A percentile compares a stretch with the other conserved stretches of the same genome.
Evolutionary conservation across 2,329 filamentous ascomycete species (phyloP).

Genomic region (Tolypocladium cylindrosporum): DNA sequence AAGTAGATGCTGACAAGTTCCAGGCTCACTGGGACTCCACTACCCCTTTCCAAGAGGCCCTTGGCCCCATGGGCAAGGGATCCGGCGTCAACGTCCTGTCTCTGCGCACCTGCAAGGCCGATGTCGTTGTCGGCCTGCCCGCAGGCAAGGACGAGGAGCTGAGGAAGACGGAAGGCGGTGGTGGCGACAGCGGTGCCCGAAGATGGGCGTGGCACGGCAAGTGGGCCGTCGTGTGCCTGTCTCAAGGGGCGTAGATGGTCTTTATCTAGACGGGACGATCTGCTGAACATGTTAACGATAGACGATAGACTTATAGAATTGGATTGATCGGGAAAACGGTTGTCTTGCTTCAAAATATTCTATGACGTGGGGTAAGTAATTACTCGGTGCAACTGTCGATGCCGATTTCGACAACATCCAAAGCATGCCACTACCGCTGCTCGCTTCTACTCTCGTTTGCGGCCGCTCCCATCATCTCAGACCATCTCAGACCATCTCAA

Average conservation of each 20-base stretch:
- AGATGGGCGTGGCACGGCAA: conserved; percentile 96
- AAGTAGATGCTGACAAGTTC: neutral
- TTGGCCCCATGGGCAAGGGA: conserved; percentile 73
- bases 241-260: conserved; percentile 17
- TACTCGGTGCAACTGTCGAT: neutral
- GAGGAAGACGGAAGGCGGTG: conserved; percentile 55
- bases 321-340: neutral
- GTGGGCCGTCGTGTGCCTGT: conserved; percentile 74
- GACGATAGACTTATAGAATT: conserved; percentile 4
- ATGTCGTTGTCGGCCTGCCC: conserved; percentile 84
- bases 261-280: neutral
- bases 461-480: neutral
- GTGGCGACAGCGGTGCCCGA: conserved; percentile 58
- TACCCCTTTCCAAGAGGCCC: conserved; percentile 73
- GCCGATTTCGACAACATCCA: neutral
- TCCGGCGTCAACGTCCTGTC: conserved; percentile 81
- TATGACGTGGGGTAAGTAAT: too few relatives aligned
- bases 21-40: conserved; percentile 64
- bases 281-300: neutral
- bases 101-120: conserved; percentile 90
- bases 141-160: conserved; percentile 76
- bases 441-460: neutral
- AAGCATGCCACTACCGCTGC: neutral
- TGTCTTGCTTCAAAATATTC: too few relatives aligned
- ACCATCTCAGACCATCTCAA: neutral